Base-by-base conservation (phyloP, 2,329 filamentous ascomycete species). In the Trichoderma sp. region DNA sequence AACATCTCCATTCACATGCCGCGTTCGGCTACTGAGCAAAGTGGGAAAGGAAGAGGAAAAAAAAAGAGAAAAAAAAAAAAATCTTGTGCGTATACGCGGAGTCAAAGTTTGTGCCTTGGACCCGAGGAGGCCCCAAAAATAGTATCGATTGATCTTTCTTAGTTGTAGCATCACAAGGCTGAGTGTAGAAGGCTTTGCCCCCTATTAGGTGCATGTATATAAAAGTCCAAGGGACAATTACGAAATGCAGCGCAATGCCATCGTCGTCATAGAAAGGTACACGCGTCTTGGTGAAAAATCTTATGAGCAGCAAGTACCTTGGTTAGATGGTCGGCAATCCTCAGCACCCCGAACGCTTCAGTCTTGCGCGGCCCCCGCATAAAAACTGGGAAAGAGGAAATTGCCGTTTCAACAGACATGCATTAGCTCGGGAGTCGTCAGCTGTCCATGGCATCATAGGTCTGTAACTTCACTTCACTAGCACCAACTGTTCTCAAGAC, bases 301-400 rank as follows among this genome's bases (percentile, higher is more conserved):
- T n/a, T 36, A 15, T 3, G n/a, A 12, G 30, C 8, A 17, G n/a
- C 20, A 58, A 9, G 64, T 59, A 15, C 30, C 30, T 55, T 55
- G 34, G 28, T 36, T 55, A 30, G 13, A n/a, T 30, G 26, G 47
- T 69, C 57, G 67, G 67, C 57, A 61, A 47, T 36, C 26, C 55
- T 32, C 65, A 69, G 17, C 34, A 47, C 66, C 13, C 66, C 55
- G 36, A 68, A 36, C 28, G 55, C 55, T n/a, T 50, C n/a, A 39
- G 30, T 50, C 36, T 43, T 13, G 57, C 39, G 30, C 43, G 26
- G 63, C 57, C 64, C 53, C 70, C 64, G 57, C 64, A 71, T 47
- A 34, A 73, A 72, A 67, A 55, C 68, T 73, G 71, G 71, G 71
- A 71, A 59, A 62, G 68, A 59, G 68, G 71, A 73, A 73, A 73